A percentile compares a stretch with the other conserved stretches of the same genome.
Evolutionary conservation across 306 rosid genomes (phyloP).

Genomic region (Malus asiatica): DNA sequence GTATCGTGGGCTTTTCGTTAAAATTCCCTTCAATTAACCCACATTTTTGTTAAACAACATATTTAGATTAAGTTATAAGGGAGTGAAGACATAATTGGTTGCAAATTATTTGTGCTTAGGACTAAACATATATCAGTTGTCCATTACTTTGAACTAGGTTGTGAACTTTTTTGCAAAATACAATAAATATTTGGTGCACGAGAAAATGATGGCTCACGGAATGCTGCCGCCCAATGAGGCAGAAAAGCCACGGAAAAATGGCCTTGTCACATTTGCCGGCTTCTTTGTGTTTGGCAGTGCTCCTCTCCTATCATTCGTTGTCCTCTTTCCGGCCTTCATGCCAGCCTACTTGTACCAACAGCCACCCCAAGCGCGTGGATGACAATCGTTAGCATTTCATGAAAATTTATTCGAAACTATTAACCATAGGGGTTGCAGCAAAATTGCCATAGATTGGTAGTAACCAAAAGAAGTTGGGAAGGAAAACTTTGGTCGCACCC

Average conservation of each 20-base stretch:
- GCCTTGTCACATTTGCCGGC: constrained; percentile 39
- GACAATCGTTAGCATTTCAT: background rate
- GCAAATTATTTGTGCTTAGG: background rate
- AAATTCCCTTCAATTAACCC: too few relatives aligned
- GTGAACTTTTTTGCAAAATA: constrained; percentile 56
- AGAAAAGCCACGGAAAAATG: constrained; percentile 58
- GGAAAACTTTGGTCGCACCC: background rate
- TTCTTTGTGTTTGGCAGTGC: constrained; percentile 43
- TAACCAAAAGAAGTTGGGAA: background rate
- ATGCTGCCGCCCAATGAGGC: constrained; percentile 18
- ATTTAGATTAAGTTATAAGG: too few relatives aligned
- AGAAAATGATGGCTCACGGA: too few relatives aligned
- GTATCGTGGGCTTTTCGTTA: too few relatives aligned
- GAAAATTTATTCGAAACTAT: too few relatives aligned
- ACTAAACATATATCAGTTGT: constrained; percentile 5
- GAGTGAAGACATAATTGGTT: too few relatives aligned
- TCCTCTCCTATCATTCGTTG: constrained; percentile 48
- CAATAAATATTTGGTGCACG: too few relatives aligned
- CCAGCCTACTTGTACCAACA: too few relatives aligned
- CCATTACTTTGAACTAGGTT: constrained; percentile 20
- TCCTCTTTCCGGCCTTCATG: constrained; percentile 31
- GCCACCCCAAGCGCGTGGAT: background rate
- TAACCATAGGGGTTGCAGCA: background rate
- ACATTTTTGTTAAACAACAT: too few relatives aligned
- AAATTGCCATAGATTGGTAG: background rate